Conservation (phyloP, 257 asterid species). For the Rubia yunnanensis region DNA sequence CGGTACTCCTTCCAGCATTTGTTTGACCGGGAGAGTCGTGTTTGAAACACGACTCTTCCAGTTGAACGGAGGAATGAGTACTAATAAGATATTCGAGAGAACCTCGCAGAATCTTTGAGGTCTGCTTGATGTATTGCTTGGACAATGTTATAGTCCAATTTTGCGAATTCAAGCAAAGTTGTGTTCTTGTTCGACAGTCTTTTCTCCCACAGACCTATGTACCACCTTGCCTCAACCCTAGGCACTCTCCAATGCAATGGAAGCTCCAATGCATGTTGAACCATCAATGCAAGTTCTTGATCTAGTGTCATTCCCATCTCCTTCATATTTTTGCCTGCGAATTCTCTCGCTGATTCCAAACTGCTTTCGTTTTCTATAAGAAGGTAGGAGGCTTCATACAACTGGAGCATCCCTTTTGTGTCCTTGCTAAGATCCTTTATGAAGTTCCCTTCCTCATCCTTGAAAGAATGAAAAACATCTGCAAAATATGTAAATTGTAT, state of each 20-base stretch:
- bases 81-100: background rate
- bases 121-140: background rate
- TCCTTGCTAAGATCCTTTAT: background rate
- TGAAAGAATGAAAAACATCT: background rate
- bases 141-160: background rate
- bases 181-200: background rate
- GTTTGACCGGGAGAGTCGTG: background rate
- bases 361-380: background rate
- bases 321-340: background rate
- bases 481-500: background rate
- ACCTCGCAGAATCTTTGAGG: background rate
- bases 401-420: background rate
- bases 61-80: background rate
- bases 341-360: background rate
- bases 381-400: slow-evolving; percentile 1
- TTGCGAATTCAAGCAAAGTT: background rate
- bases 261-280: background rate
- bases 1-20: background rate
- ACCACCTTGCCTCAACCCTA: background rate
- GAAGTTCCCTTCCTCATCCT: background rate
- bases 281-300: background rate
- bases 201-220: background rate
- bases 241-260: background rate
- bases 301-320: background rate
- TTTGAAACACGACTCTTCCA: background rate